These are phyloP conservation scores for Suillus plorans DNA, from an alignment of 768 basidiomycete species.

Conservation along the genomic window DNA sequence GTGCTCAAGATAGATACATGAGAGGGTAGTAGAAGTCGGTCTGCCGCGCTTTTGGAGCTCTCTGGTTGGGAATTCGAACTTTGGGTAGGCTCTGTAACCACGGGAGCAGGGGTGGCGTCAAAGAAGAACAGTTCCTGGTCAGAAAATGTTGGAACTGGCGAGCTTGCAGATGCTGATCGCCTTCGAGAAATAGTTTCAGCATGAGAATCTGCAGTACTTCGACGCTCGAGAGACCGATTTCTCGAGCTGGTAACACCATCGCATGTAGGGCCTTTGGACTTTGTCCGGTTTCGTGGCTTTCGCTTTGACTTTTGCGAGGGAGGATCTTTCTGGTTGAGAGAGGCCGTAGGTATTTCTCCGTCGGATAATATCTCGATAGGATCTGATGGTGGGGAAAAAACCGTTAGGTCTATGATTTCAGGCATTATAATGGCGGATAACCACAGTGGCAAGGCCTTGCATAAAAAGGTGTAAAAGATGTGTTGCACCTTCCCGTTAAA, in stretches of 20 bases:
- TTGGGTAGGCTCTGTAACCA: slow-evolving; percentile 22
- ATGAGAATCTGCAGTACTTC: slow-evolving; percentile 5
- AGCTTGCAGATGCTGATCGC: slow-evolving; percentile 40
- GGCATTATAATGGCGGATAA: slow-evolving; percentile 16
- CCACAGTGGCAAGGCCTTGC: neutral
- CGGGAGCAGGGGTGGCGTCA: slow-evolving; percentile 43
- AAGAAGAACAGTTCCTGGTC: slow-evolving; percentile 44
- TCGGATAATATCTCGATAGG: slow-evolving; percentile 33
- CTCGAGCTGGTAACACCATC: slow-evolving; percentile 20
- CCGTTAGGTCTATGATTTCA: slow-evolving; percentile 35
- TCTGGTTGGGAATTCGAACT: slow-evolving; percentile 9
- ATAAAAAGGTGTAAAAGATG: neutral
- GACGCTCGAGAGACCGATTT: slow-evolving; percentile 18
- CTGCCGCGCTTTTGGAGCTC: slow-evolving; percentile 18
- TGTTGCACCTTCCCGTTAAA: neutral
- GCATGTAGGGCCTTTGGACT: slow-evolving; percentile 16
- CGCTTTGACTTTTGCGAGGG: slow-evolving; percentile 21
- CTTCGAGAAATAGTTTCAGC: slow-evolving; percentile 23
- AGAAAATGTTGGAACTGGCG: slow-evolving; percentile 16
- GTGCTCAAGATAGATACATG: slow-evolving; percentile 62
- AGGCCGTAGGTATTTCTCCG: slow-evolving; percentile 7
- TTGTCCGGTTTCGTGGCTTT: slow-evolving; percentile 28
- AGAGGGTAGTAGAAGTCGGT: slow-evolving; percentile 55
- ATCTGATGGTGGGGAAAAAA: slow-evolving; percentile 25
- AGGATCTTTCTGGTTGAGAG: slow-evolving; percentile 6